These are phyloP conservation scores for Collybia mongolica DNA, from an alignment of 768 basidiomycete species.

Conservation along the genomic window DNA sequence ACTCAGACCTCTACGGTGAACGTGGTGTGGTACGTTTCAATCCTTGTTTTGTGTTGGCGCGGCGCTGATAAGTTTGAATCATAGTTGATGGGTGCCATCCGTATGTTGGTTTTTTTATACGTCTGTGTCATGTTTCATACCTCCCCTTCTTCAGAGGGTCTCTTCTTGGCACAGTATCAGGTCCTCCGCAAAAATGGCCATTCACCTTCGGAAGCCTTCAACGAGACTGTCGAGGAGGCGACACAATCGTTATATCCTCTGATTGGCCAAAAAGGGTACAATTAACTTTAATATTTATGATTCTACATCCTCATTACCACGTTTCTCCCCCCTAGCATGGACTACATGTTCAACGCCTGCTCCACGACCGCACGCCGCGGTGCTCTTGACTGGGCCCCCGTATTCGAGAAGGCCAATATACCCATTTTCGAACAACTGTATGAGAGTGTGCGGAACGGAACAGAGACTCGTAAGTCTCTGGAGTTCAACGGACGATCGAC, in stretches of 20 bases:
- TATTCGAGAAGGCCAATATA: slow-evolving; percentile 92
- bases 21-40: slow-evolving; percentile 87
- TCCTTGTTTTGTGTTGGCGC: slow-evolving; percentile 1
- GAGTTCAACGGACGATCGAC: slow-evolving; percentile 93
- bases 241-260: slow-evolving; percentile 97
- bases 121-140: neutral
- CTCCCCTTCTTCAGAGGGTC: slow-evolving; percentile 63
- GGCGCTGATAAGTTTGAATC: slow-evolving; percentile 8
- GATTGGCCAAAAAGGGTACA: slow-evolving; percentile 91
- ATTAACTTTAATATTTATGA: slow-evolving; percentile 3
- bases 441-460: slow-evolving; percentile 90
- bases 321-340: slow-evolving; percentile 62
- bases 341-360: slow-evolving; percentile 99
- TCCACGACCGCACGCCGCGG: slow-evolving; percentile 99
- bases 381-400: slow-evolving; percentile 97
- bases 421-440: slow-evolving; percentile 96
- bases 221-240: slow-evolving; percentile 99
- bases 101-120: slow-evolving; percentile 39
- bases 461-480: slow-evolving; percentile 95
- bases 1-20: slow-evolving; percentile 98
- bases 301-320: neutral
- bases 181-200: slow-evolving; percentile 96
- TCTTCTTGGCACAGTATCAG: slow-evolving; percentile 99
- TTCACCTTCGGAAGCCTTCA: slow-evolving; percentile 97
- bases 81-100: slow-evolving; percentile 96